Evolutionary conservation across 352 stramenopile species (phyloP).

Genomic region (Globisporangium barbulae): DNA sequence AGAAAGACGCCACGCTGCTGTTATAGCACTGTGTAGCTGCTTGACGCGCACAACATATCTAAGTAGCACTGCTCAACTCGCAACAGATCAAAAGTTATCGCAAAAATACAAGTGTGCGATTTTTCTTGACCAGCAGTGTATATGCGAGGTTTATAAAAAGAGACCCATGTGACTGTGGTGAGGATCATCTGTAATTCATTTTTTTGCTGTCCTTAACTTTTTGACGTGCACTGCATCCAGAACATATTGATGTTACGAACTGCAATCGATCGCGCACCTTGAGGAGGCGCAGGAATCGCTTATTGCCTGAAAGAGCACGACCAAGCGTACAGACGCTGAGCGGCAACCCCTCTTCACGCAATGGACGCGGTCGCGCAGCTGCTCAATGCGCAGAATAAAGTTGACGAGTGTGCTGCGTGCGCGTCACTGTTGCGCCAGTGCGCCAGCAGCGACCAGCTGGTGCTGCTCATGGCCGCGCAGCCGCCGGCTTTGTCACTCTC

Average conservation of each 20-base stretch:
- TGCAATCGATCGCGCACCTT: not conserved
- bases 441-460: not conserved
- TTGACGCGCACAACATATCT: no score
- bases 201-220: no score
- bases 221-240: no score
- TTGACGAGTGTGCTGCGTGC: not conserved
- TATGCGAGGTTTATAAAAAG: no score
- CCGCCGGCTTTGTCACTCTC: not conserved
- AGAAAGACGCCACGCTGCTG: no score
- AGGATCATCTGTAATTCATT: no score
- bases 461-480: constrained; percentile 1
- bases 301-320: not conserved
- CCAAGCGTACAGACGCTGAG: not conserved
- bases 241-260: not conserved
- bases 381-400: not conserved
- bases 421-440: not conserved
- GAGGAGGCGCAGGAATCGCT: not conserved
- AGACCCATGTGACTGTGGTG: no score
- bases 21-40: no score
- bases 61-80: no score
- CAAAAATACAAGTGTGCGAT: no score
- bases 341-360: not conserved
- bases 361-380: not conserved
- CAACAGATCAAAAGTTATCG: no score
- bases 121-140: no score